Percentiles rank a stretch among this genome's conserved stretches.
These are phyloP conservation scores for Kodamaea lidongshanica DNA, from an alignment of 805 yeast species.

Conservation along the genomic window DNA sequence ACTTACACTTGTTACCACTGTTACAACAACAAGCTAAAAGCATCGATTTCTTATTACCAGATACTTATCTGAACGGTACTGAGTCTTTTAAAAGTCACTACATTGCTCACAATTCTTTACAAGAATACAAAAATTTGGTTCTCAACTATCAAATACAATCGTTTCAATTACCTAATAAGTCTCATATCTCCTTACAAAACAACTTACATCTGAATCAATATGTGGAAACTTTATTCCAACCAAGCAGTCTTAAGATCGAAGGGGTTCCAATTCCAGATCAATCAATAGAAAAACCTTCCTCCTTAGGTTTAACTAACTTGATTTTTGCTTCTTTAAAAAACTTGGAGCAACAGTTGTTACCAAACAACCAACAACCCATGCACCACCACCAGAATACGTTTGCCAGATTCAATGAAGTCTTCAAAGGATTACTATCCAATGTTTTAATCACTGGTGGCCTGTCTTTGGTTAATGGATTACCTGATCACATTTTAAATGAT, in stretches of 20 bases:
- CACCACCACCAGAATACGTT: constrained; percentile 16
- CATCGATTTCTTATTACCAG: constrained; percentile 19
- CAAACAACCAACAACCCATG: constrained; percentile 26
- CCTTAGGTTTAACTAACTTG: constrained; percentile 42
- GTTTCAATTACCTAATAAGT: constrained; percentile 58
- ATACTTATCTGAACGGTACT: constrained; percentile 12
- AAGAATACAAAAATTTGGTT: constrained; percentile 28
- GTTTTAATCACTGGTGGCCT: constrained; percentile 60
- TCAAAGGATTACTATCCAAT: constrained; percentile 31
- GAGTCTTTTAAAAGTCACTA: constrained; percentile 33
- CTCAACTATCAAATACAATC: constrained; percentile 20
- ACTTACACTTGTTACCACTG: constrained; percentile 52
- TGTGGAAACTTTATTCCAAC: constrained; percentile 68
- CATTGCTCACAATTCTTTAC: constrained; percentile 29
- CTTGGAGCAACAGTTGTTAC: constrained; percentile 29
- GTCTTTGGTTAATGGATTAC: constrained; percentile 49
- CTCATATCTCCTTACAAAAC: constrained; percentile 39
- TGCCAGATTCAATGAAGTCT: constrained; percentile 34
- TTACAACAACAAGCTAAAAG: constrained; percentile 31
- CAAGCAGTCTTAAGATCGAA: constrained; percentile 46
- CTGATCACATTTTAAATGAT: constrained; percentile 51
- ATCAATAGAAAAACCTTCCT: constrained; percentile 39
- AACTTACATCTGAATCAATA: constrained; percentile 32
- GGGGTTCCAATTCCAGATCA: constrained; percentile 26
- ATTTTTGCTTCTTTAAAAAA: constrained; percentile 31